Evolutionary conservation across 495 filamentous ascomycete species (phyloP).

Genomic region (Podospora comata): DNA sequence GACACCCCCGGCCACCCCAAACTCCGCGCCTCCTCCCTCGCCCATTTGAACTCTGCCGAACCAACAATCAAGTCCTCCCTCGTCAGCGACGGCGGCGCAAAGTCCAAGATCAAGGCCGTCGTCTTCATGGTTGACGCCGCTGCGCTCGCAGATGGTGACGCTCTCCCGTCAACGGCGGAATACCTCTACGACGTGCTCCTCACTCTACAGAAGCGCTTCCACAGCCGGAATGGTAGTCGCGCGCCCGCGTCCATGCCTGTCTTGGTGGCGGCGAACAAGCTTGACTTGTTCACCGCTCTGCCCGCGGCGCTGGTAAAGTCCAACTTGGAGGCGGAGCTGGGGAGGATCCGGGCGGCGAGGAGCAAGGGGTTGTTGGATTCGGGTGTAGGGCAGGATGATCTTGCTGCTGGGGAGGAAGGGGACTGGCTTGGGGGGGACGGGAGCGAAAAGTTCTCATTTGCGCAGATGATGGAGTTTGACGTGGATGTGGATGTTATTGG

Average conservation of each 20-base stretch:
- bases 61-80: constrained; percentile 51
- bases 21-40: constrained; percentile 59
- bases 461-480: constrained; percentile 75
- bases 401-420: constrained; percentile 50
- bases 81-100: constrained; percentile 32
- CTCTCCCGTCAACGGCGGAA: constrained; percentile 34
- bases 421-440: constrained; percentile 79
- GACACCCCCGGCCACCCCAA: constrained; percentile 97
- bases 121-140: constrained; percentile 88
- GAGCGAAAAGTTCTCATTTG: constrained; percentile 72
- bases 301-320: constrained; percentile 73
- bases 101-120: constrained; percentile 64
- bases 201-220: constrained; percentile 67
- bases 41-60: constrained; percentile 58
- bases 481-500: constrained; percentile 75
- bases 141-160: constrained; percentile 53
- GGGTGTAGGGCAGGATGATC: constrained; percentile 57
- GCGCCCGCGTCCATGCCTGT: constrained; percentile 64
- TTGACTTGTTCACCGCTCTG: constrained; percentile 90
- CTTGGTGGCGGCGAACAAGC: constrained; percentile 87
- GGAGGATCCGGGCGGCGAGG: constrained; percentile 70
- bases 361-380: constrained; percentile 79
- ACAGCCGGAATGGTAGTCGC: constrained; percentile 54
- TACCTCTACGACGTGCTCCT: constrained; percentile 87
- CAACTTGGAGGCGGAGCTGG: constrained; percentile 77